Evolutionary conservation across 345 rosid genomes (phyloP).

Genomic region (Corymbia maculata): DNA sequence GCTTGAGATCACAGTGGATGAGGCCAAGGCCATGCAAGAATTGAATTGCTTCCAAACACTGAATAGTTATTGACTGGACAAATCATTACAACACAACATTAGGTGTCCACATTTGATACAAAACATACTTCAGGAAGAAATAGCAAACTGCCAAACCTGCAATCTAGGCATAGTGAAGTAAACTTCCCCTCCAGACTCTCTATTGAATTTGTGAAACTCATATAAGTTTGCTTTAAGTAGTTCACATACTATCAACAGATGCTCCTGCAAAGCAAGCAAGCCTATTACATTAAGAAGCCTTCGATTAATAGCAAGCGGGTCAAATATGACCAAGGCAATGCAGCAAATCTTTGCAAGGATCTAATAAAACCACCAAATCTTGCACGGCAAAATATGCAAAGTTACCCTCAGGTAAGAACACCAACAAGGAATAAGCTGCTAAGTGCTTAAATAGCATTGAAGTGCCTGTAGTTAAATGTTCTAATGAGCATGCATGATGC

Average conservation of each 20-base stretch:
- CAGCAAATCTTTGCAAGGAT: not conserved
- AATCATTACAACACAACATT: conserved; percentile 10
- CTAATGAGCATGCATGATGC: not conserved
- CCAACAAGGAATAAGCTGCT: not conserved
- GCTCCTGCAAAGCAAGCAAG: conserved; percentile 59
- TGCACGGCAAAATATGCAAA: not conserved
- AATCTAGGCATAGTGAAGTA: conserved; percentile 98
- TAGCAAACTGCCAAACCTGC: conserved; percentile 47
- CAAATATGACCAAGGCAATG: not conserved
- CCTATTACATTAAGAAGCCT: not conserved
- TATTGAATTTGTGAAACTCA: conserved; percentile 93
- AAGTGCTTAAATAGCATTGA: not conserved
- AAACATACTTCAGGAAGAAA: conserved; percentile 1
- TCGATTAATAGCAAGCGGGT: not conserved
- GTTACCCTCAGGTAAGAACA: not conserved
- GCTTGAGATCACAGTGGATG: conserved; percentile 95
- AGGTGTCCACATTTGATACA: conserved; percentile 4
- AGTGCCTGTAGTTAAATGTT: not conserved
- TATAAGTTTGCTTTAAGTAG: conserved; percentile 97
- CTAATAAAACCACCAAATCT: not conserved
- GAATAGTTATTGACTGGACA: conserved; percentile 92
- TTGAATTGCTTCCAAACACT: conserved; percentile 92
- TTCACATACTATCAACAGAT: conserved; percentile 94
- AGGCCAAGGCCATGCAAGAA: conserved; percentile 95
- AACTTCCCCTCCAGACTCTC: conserved; percentile 98